phyloP scores from a whole-genome alignment of 2,329 filamentous ascomycete genomes.

The Trichophyton schoenleinii region DNA sequence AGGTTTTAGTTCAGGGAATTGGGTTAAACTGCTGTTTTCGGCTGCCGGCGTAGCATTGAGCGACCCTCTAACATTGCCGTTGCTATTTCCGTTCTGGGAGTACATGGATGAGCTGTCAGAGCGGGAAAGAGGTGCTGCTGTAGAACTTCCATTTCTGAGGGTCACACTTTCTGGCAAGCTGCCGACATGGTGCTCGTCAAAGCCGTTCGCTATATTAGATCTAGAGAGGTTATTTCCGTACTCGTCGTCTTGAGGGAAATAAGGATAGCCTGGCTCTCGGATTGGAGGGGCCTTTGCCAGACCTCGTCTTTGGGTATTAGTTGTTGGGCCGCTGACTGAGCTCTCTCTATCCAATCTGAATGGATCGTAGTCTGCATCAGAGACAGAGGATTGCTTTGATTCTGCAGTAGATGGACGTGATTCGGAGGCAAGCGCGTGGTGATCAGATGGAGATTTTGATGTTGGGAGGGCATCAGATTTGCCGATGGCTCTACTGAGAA shows the following conservation, averaged over 20 bases:
- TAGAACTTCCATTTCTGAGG: conserved; percentile 5
- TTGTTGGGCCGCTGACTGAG: conserved; percentile 14
- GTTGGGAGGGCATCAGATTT: neutral
- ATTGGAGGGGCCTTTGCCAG: conserved; percentile 34
- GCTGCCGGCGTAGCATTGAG: neutral
- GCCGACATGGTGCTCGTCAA: conserved; percentile 1
- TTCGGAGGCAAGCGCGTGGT: conserved; percentile 13
- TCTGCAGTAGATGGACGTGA: conserved; percentile 30
- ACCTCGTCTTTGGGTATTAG: conserved; percentile 20
- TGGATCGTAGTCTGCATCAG: conserved; percentile 31
- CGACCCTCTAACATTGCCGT: neutral
- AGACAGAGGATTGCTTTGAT: conserved; percentile 19
- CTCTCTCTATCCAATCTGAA: conserved; percentile 30
- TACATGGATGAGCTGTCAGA: conserved; percentile 10
- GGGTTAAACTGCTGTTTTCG: conserved; percentile 14
- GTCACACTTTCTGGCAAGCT: conserved; percentile 5
- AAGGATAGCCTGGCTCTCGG: conserved; percentile 29
- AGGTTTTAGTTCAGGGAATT: conserved; percentile 29
- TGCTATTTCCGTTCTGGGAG: conserved; percentile 5
- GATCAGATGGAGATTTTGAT: neutral
- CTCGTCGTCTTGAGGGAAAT: conserved; percentile 31
- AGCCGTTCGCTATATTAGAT: conserved; percentile 1
- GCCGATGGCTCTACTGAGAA: neutral
- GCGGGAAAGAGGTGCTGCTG: neutral
- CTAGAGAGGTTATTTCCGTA: conserved; percentile 13